Conservation (phyloP, 2,329 filamentous ascomycete genomes). For the Fusarium guadeloupense region DNA sequence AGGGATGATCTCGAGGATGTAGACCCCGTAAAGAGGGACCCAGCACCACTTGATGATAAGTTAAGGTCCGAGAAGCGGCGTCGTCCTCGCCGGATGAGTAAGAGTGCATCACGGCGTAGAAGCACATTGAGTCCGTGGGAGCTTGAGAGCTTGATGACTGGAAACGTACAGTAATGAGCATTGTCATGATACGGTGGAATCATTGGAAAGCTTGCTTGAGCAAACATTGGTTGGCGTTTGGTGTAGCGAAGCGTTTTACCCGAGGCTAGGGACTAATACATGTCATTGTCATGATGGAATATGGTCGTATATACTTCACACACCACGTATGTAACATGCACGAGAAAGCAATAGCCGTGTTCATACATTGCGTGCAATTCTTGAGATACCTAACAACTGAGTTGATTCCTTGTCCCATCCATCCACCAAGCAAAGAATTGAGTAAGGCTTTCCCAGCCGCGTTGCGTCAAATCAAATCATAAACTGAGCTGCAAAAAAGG, state of each 20-base stretch:
- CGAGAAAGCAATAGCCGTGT: not conserved
- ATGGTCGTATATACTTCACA: not conserved
- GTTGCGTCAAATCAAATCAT: not conserved
- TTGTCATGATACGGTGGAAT: slow-evolving; percentile 29
- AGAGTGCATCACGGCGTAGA: slow-evolving; percentile 69
- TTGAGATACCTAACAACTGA: slow-evolving; percentile 21
- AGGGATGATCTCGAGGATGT: slow-evolving; percentile 38
- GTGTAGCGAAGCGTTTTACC: slow-evolving; percentile 27
- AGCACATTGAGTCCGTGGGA: slow-evolving; percentile 82
- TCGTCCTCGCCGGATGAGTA: slow-evolving; percentile 63
- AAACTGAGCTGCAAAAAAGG: not conserved
- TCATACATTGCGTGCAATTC: slow-evolving; percentile 24
- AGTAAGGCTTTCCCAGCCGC: not conserved
- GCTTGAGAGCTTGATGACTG: slow-evolving; percentile 70
- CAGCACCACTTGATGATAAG: slow-evolving; percentile 27
- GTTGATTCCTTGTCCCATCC: not conserved
- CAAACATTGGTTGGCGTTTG: slow-evolving; percentile 37
- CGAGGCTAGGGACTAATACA: slow-evolving; percentile 13
- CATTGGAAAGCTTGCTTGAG: slow-evolving; percentile 28
- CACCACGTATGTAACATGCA: not conserved
- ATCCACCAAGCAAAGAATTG: not conserved
- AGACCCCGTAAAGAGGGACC: slow-evolving; percentile 51
- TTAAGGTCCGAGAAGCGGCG: slow-evolving; percentile 56
- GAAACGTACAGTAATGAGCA: slow-evolving; percentile 53
- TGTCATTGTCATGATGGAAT: slow-evolving; percentile 8